Base-by-base conservation (phyloP, 192 early-diverging fungal species). In the Coemansia sp. region DNA sequence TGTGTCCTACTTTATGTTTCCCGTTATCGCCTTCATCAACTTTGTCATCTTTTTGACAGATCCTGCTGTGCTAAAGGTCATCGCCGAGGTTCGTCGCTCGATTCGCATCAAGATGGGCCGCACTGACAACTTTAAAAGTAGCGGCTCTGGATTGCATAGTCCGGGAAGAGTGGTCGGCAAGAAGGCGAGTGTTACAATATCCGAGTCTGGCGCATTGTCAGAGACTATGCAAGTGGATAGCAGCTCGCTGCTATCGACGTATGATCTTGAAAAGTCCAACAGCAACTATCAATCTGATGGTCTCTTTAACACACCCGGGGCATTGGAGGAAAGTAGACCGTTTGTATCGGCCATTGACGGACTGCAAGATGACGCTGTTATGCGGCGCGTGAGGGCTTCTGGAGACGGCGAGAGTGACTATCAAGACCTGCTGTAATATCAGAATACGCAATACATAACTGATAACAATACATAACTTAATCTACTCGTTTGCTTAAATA, bases 1-100 rank as follows among this genome's bases (percentile, higher is more conserved):
- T 12, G 34, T 80, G 27, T 62, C 41, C 31, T 72, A 67, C 66
- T 66, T 63, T 27, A 36, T 65, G 29, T 72, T 66, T 33, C 47
- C 55, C 3, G 47, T 52, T 18, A 38, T 68, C 12, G 52, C 40
- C 15, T 20, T 72, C 12, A 34, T 65, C 36, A 80, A 80, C 62
- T 80, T 80, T 65, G 5, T 70, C 20, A 67, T 80, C 1, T 80
- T 80, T 38, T 29, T 72, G 12, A 80, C 70, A 13, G 78, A 80
- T 34, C 66, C 78, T 2, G 69, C 67, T 2, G 70, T 80, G 8
- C 20, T 68, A 12, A 47, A 57, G 27, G 73, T 80, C 22, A 39
- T 75, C 6, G 20, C 36, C 4, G 73, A 80, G 33, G 66, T 80
- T 5, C 53, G 57, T 20, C 68, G 33, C 5, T 16, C 13, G n/a